phyloP scores from a whole-genome alignment of 192 early-diverging fungal species.

The Entomortierella parvispora region DNA sequence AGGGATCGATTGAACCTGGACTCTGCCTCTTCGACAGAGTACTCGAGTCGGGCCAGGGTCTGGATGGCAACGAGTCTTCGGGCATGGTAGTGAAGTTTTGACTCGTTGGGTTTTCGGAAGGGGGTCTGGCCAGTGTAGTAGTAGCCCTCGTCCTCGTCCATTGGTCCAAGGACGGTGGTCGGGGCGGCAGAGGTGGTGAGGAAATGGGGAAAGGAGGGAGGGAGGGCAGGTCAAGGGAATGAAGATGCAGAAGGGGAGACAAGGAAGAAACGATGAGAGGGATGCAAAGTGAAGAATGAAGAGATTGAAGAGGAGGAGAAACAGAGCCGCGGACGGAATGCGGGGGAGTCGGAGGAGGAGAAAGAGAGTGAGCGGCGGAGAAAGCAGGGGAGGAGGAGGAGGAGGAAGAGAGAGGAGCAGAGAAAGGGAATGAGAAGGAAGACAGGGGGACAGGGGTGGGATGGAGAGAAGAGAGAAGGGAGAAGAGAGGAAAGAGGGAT shows the following conservation, averaged over 20 bases:
- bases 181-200: slow-evolving; percentile 1
- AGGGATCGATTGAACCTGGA: slow-evolving; percentile 47
- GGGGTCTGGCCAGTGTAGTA: slow-evolving; percentile 53
- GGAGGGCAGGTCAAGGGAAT: background rate
- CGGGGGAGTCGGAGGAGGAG: background rate
- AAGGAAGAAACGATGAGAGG: background rate
- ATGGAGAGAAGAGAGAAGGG: background rate
- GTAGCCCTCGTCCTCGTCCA: slow-evolving; percentile 51
- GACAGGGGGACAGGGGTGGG: background rate
- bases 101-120: slow-evolving; percentile 47
- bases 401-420: background rate
- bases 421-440: background rate
- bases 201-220: background rate
- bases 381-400: background rate
- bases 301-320: background rate
- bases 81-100: slow-evolving; percentile 25
- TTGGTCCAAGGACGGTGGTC: slow-evolving; percentile 35
- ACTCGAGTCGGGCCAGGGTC: slow-evolving; percentile 41
- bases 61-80: slow-evolving; percentile 43
- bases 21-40: slow-evolving; percentile 43
- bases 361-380: background rate
- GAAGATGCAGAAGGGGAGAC: background rate
- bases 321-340: background rate
- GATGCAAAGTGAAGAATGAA: background rate
- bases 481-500: background rate